phyloP scores from a whole-genome alignment of 306 rosid genomes.

The Castanopsis chinensis region DNA sequence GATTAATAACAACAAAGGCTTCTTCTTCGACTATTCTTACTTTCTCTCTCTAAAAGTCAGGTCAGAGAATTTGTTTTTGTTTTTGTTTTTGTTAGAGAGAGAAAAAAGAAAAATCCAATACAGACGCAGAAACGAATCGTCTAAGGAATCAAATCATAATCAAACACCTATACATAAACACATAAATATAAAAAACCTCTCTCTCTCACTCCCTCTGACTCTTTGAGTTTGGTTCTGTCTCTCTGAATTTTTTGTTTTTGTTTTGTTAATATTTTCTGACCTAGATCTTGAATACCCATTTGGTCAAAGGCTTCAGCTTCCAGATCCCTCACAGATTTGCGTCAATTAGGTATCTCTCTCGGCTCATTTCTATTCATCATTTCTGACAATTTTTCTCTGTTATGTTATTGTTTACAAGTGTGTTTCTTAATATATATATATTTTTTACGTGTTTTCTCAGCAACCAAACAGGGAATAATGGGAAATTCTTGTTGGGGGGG shows the following conservation, averaged over 20 bases:
- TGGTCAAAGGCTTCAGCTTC: not conserved
- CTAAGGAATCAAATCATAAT: not conserved
- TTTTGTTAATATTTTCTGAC: slow-evolving; percentile 9
- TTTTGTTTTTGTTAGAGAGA: not conserved
- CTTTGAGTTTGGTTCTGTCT: slow-evolving; percentile 3
- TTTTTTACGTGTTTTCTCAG: slow-evolving; percentile 1
- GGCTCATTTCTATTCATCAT: slow-evolving; percentile 9
- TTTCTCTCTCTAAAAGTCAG: not conserved
- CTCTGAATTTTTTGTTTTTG: not conserved
- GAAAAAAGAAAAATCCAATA: not conserved
- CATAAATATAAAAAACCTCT: not conserved
- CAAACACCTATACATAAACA: not conserved
- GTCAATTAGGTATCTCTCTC: slow-evolving; percentile 28
- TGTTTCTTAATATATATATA: not conserved
- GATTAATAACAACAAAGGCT: no score
- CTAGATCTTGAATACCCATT: slow-evolving; percentile 40
- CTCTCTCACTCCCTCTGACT: not conserved
- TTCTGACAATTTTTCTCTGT: not conserved
- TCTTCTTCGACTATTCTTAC: not conserved
- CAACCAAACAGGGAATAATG: slow-evolving; percentile 2
- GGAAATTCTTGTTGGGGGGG: slow-evolving; percentile 15
- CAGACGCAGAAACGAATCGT: slow-evolving; percentile 12
- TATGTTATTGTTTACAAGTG: slow-evolving; percentile 4
- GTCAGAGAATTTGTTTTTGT: not conserved
- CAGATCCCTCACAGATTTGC: slow-evolving; percentile 33